Percentiles rank a stretch among this genome's conserved stretches.
Evolutionary conservation across 805 yeast species (phyloP).

Genomic region (Brettanomyces anomalus): DNA sequence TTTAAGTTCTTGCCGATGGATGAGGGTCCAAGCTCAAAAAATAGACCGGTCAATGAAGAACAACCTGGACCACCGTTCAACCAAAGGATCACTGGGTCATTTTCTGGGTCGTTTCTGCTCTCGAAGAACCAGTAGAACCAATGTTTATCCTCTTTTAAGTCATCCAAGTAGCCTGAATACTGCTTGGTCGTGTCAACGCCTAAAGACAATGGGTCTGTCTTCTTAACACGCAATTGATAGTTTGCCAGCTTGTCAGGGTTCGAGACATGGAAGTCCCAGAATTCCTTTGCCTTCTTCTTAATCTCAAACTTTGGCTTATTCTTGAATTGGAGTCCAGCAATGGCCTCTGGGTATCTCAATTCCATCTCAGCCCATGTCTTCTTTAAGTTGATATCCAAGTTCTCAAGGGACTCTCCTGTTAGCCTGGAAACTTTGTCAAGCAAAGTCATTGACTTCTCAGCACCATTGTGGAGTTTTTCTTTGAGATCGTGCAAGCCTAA

Average conservation of each 20-base stretch:
- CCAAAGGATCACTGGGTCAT: conserved; percentile 82
- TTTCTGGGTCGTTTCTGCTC: conserved; percentile 77
- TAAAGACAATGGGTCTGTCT: conserved; percentile 37
- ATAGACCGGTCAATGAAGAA: conserved; percentile 80
- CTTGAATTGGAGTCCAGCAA: conserved; percentile 38
- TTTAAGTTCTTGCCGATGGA: conserved; percentile 53
- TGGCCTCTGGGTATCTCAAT: conserved; percentile 46
- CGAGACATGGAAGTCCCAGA: conserved; percentile 27
- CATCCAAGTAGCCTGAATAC: conserved; percentile 65
- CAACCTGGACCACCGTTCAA: conserved; percentile 97
- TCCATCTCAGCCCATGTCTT: conserved; percentile 58
- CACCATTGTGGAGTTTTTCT: not conserved
- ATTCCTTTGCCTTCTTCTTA: conserved; percentile 22
- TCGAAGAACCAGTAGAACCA: conserved; percentile 93
- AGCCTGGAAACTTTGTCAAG: conserved; percentile 39
- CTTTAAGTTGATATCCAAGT: conserved; percentile 40
- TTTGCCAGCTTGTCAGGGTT: conserved; percentile 23
- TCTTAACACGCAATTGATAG: conserved; percentile 41
- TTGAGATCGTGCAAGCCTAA: not conserved
- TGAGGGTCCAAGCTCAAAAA: conserved; percentile 90
- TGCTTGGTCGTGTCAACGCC: conserved; percentile 61
- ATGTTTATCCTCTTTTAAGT: conserved; percentile 66
- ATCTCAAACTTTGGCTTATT: conserved; percentile 39
- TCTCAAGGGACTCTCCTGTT: conserved; percentile 40
- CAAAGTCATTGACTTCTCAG: conserved; percentile 14